Conservation (phyloP, 805 yeast genomes). For the Lachancea mirantina region DNA sequence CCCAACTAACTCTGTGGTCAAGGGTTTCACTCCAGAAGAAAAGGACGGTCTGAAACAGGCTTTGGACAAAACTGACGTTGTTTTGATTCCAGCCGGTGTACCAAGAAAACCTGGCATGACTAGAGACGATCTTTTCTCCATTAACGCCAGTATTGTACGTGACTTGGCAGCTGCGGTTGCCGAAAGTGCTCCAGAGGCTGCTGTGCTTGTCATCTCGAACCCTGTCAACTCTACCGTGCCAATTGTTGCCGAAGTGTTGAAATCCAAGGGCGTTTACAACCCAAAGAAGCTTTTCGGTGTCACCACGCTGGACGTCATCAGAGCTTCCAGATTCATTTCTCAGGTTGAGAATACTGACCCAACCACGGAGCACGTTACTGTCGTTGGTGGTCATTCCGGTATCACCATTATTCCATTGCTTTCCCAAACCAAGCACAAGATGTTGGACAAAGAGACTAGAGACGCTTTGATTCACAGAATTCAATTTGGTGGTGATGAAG, state of each 20-base stretch:
- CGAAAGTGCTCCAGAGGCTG: slow-evolving; percentile 76
- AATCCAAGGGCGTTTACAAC: slow-evolving; percentile 80
- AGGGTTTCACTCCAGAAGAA: slow-evolving; percentile 80
- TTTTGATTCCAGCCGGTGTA: slow-evolving; percentile 94
- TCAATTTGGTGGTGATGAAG: slow-evolving; percentile 96
- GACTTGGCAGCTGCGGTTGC: slow-evolving; percentile 85
- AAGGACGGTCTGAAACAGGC: slow-evolving; percentile 63
- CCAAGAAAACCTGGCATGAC: slow-evolving; percentile 99
- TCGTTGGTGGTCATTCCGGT: slow-evolving; percentile 98
- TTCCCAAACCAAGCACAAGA: slow-evolving; percentile 72
- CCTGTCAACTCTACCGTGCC: slow-evolving; percentile 98
- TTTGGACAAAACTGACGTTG: slow-evolving; percentile 64
- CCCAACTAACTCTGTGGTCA: slow-evolving; percentile 84
- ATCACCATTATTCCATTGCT: slow-evolving; percentile 90
- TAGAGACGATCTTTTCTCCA: slow-evolving; percentile 93
- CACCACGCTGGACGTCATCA: slow-evolving; percentile 86
- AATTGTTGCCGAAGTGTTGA: slow-evolving; percentile 87
- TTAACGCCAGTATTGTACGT: slow-evolving; percentile 91
- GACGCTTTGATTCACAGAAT: slow-evolving; percentile 73
- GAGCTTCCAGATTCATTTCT: slow-evolving; percentile 80
- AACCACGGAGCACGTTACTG: slow-evolving; percentile 66
- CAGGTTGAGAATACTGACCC: slow-evolving; percentile 53
- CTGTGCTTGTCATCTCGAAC: slow-evolving; percentile 77
- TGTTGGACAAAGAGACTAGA: slow-evolving; percentile 57
- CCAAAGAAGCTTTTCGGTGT: slow-evolving; percentile 92